Evolutionary conservation across 2,329 filamentous ascomycete species (phyloP).

Genomic region (Ophiobolus disseminans): DNA sequence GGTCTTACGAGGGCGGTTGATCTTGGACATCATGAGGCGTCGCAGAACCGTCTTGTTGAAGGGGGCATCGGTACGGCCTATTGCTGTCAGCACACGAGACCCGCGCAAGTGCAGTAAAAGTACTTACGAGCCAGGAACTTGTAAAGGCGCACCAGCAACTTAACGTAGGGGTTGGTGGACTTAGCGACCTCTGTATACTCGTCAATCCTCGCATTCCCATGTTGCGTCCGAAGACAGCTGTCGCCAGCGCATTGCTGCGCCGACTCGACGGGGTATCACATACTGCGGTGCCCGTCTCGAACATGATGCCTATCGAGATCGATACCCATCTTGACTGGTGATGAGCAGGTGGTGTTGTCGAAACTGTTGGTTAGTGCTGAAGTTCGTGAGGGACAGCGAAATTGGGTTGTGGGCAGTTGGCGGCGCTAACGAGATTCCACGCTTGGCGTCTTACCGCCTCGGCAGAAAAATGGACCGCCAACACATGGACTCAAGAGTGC

Average conservation of each 20-base stretch:
- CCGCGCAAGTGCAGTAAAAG: conserved; percentile 13
- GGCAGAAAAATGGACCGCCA: too few relatives aligned
- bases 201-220: conserved; percentile 48
- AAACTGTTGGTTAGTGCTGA: conserved; percentile 42
- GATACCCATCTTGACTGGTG: conserved; percentile 50
- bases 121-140: conserved; percentile 92
- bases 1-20: conserved; percentile 73
- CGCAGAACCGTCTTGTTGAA: conserved; percentile 99
- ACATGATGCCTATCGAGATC: conserved; percentile 67
- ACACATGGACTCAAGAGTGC: too few relatives aligned
- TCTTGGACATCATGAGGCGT: conserved; percentile 97
- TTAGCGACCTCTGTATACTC: conserved; percentile 62
- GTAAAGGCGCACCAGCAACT: conserved; percentile 98
- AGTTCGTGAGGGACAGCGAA: conserved; percentile 20
- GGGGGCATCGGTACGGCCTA: conserved; percentile 91
- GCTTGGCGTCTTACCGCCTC: conserved; percentile 24
- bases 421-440: conserved; percentile 12
- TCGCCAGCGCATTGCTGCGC: conserved; percentile 49
- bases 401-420: conserved; percentile 21
- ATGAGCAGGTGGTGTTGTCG: conserved; percentile 40
- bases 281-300: conserved; percentile 72
- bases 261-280: conserved; percentile 51
- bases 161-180: conserved; percentile 97
- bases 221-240: conserved; percentile 49
- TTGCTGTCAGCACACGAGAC: conserved; percentile 33